Base-by-base conservation (phyloP, 371 early-diverging fungal genomes). In the Rhizopus stolonifer region DNA sequence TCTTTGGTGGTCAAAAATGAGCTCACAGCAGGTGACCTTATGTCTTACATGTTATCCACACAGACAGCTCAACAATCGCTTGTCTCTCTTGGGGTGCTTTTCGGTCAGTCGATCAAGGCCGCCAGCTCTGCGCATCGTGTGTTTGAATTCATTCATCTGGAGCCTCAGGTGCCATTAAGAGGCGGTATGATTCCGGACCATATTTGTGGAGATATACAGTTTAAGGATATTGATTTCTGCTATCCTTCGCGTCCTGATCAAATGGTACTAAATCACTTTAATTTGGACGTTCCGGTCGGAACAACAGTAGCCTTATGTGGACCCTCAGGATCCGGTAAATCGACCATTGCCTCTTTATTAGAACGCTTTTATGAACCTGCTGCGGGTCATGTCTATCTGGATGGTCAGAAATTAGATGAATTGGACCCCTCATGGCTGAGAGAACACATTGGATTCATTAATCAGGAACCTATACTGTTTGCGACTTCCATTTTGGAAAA, bases 31-130 rank as follows among this genome's bases (percentile, higher is more conserved):
- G 92, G 91, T 26, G 82, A 86, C 26, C 67, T 89, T 14, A 85
- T 88, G 84, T 78, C 85, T 0, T 92, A 87, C 55, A 79, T 90
- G 86, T 63, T 90, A 1, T 84, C 90, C 3, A 86, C 85, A 3
- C 91, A 92, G 64, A 80, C 80, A 7, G 84, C 90, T 0, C 91
- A 92, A 48, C 75, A 79, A 42, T 84, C 92, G 4, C 65, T 90
- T 21, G 86, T 82, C 0, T 80, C 82, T 1, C 70, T 91, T 18
- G 92, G 92, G 19, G 82, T 79, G 5, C 63, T 92, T 42, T 80
- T 91, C 67, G 90, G 92, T 18, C 91, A 92, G 60, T 74, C 81
- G 1, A 83, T 92, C 56, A 86, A 86, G 49, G 87, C 89, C 1
- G 58, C 74, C 8, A 81, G 79, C 13, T 81, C 86, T 2, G 80